Conservation (phyloP, 305 asterid genomes). For the Solanum hybrid region DNA sequence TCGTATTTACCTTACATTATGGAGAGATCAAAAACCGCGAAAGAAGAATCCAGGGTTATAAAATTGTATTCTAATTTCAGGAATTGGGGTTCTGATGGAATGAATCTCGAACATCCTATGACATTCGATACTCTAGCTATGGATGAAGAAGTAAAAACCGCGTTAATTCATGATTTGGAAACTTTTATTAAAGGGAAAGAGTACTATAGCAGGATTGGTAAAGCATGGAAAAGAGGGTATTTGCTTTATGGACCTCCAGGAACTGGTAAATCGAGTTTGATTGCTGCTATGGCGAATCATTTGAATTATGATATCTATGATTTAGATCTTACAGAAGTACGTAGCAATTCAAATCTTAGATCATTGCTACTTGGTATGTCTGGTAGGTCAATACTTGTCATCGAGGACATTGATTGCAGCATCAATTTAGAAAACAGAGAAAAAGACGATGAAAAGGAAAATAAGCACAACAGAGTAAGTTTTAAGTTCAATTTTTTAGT, state of each 20-base stretch:
- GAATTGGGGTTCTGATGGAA: background rate
- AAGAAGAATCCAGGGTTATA: background rate
- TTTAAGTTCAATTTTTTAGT: background rate
- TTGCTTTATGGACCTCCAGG: constrained; percentile 33
- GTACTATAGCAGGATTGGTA: constrained; percentile 14
- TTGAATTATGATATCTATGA: constrained; percentile 1
- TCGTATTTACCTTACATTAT: constrained; percentile 8
- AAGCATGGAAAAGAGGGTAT: constrained; percentile 34
- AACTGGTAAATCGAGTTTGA: constrained; percentile 33
- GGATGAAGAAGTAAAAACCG: constrained; percentile 13
- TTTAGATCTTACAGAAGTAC: constrained; percentile 5
- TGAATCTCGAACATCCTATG: constrained; percentile 17
- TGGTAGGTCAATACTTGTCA: background rate
- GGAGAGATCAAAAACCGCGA: background rate
- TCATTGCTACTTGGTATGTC: constrained; percentile 4
- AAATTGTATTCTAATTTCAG: background rate
- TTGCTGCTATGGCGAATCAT: constrained; percentile 21
- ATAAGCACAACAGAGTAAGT: background rate
- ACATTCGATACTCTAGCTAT: constrained; percentile 18
- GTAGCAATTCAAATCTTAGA: background rate
- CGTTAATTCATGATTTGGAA: constrained; percentile 9
- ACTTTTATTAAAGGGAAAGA: constrained; percentile 11
- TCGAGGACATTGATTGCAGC: constrained; percentile 7
- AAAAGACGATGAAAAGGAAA: background rate
- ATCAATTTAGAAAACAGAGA: constrained; percentile 6